Percentiles rank a stretch among this genome's conserved stretches.
Evolutionary conservation across 2,329 filamentous ascomycete species (phyloP).

Genomic region (Trichoderma afroharzianum): DNA sequence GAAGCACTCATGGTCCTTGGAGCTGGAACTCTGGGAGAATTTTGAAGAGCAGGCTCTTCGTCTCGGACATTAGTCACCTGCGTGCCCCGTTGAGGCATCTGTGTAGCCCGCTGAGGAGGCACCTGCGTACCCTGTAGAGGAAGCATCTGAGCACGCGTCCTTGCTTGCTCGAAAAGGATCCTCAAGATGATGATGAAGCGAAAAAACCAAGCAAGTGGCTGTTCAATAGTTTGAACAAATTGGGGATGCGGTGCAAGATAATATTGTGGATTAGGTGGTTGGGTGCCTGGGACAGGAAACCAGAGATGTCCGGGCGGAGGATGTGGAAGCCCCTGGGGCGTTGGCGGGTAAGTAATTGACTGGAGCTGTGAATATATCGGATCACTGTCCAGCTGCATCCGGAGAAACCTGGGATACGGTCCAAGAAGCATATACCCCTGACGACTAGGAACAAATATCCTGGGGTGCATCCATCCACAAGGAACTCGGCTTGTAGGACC

Average conservation of each 20-base stretch:
- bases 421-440: background rate
- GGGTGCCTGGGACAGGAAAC: background rate
- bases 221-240: background rate
- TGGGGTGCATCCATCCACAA: background rate
- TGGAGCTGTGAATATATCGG: background rate
- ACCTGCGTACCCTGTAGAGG: background rate
- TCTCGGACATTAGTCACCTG: background rate
- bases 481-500: constrained; percentile 50
- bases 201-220: background rate
- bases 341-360: background rate
- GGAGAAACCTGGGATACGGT: background rate
- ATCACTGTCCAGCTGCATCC: background rate
- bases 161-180: background rate
- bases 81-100: background rate
- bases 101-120: background rate
- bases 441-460: background rate
- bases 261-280: background rate
- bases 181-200: background rate
- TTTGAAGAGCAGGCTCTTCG: background rate
- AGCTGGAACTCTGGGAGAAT: background rate
- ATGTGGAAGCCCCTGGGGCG: background rate
- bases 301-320: background rate
- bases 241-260: background rate
- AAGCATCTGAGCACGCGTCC: background rate
- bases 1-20: background rate